Conservation (phyloP, 495 filamentous ascomycete species). For the Lepidopterella palustris region DNA sequence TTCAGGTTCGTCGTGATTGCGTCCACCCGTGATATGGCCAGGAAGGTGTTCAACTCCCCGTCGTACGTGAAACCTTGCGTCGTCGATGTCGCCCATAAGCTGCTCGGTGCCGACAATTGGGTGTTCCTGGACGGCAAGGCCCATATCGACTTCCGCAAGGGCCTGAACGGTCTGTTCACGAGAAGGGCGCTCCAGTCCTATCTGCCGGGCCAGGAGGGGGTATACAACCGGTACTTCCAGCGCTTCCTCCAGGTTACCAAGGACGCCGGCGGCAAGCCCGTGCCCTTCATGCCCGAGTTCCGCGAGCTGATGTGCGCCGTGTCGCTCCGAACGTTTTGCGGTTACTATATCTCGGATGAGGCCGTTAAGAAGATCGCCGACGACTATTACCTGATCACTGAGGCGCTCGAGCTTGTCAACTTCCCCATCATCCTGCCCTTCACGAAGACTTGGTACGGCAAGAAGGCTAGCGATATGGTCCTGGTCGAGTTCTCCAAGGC, state of each 20-base stretch:
- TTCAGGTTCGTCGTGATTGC: constrained; percentile 93
- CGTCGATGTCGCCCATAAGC: constrained; percentile 90
- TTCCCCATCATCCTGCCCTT: constrained; percentile 96
- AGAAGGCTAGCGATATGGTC: constrained; percentile 91
- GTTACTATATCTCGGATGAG: constrained; percentile 86
- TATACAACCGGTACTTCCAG: constrained; percentile 82
- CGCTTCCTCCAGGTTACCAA: constrained; percentile 66
- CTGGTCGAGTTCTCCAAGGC: constrained; percentile 85
- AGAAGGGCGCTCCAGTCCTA: constrained; percentile 81
- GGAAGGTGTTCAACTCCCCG: constrained; percentile 96
- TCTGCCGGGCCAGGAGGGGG: constrained; percentile 85
- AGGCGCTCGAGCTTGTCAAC: constrained; percentile 93
- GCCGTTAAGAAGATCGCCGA: constrained; percentile 91
- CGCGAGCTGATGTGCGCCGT: constrained; percentile 94
- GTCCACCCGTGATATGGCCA: constrained; percentile 88
- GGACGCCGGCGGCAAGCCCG: constrained; percentile 59
- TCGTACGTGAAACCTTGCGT: constrained; percentile 91
- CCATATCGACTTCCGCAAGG: constrained; percentile 95
- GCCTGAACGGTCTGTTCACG: constrained; percentile 90
- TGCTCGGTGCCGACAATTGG: constrained; percentile 89
- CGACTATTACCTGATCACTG: constrained; percentile 97
- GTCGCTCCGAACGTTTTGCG: constrained; percentile 91
- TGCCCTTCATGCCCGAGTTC: constrained; percentile 87
- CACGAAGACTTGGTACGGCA: constrained; percentile 95
- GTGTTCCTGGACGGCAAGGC: constrained; percentile 94